Base-by-base conservation (phyloP, 106 monocot species). In the Cymbidium sinense region DNA sequence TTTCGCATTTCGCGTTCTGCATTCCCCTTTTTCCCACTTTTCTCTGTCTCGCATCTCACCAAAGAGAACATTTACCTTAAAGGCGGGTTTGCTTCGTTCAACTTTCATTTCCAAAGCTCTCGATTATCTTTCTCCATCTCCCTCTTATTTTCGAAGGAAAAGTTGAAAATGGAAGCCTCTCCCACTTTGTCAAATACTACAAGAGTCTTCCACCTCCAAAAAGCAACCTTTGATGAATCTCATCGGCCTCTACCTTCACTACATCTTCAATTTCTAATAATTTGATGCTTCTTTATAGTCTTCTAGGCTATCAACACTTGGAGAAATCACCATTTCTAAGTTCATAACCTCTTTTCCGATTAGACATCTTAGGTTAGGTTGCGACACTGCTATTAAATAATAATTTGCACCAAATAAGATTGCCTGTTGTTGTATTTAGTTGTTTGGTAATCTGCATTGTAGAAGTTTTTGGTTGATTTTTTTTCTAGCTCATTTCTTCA, bases 281-380 rank as follows among this genome's bases (percentile, higher is more conserved):
- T 88, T 25, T 99, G 98, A 95, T 83, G 79, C 74, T 28, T 86
- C 74, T 78, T 87, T 7, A 86, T 86, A 18, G 64, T 87, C 80
- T 87, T 76, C 35, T 99, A 94, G 98, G 79, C 82, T 28, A 13
- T 86, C 74, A 84, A 85, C 79, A 83, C 89, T 4, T 88, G 90
- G 88, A 82, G 85, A 64, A 86, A 86, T 80, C 88, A 90, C 43
- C 87, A 87, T 77, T 88, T 82, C 35, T 87, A 98, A 92, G 98
- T 95, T 37, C 35, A 7, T 8, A 58, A 15, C 27, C 27, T 43
- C 34, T 34, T 50, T 31, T 50, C 71, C 37, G 71, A 71, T 39
- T 10, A 67, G n/a, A n/a, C 33, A 13, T 33, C 67, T 23, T 67
- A 67, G 12, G 30, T 31, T 67, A 67, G 33, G 31, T 21, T 67